A percentile compares a stretch with the other conserved stretches of the same genome.
phyloP scores from a whole-genome alignment of 768 basidiomycete genomes.

The Tylopilus sp. region DNA sequence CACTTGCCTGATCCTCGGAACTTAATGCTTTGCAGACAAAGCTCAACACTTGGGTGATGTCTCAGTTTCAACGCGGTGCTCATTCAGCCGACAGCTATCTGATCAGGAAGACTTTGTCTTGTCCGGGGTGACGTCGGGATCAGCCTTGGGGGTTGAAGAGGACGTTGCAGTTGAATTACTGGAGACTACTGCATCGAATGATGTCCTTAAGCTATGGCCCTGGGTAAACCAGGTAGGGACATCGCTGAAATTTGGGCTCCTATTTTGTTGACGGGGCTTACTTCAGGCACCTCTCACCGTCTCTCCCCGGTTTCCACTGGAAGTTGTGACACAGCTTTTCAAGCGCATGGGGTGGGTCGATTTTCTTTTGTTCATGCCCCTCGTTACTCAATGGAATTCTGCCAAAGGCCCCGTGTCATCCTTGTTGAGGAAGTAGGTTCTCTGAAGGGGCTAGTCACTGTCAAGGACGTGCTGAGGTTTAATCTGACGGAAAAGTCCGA shows the following conservation, averaged over 20 bases:
- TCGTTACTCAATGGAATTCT: background rate
- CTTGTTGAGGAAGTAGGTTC: constrained; percentile 85
- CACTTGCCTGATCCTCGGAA: background rate
- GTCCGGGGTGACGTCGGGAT: constrained; percentile 40
- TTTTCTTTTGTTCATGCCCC: background rate
- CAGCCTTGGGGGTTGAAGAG: constrained; percentile 60
- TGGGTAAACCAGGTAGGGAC: constrained; percentile 88
- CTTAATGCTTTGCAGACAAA: constrained; percentile 50
- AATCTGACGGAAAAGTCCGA: constrained; percentile 59
- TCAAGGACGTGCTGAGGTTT: constrained; percentile 93
- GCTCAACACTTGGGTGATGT: constrained; percentile 63
- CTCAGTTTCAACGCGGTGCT: constrained; percentile 62
- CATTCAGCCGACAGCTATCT: constrained; percentile 53
- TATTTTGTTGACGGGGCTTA: background rate
- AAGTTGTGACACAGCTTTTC: constrained; percentile 97
- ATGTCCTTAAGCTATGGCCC: constrained; percentile 69
- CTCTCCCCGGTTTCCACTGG: constrained; percentile 85
- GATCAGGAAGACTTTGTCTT: constrained; percentile 52
- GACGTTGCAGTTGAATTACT: constrained; percentile 65
- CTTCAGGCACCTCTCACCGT: constrained; percentile 89
- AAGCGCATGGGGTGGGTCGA: constrained; percentile 92
- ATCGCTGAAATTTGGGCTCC: background rate
- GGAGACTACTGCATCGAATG: constrained; percentile 53
- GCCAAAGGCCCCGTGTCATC: constrained; percentile 85
- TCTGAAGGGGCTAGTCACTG: constrained; percentile 84